Percentiles rank a stretch among this genome's conserved stretches.
Evolutionary conservation across 2,329 filamentous ascomycete genomes (phyloP).

Genomic region (Microascus cirrosus): DNA sequence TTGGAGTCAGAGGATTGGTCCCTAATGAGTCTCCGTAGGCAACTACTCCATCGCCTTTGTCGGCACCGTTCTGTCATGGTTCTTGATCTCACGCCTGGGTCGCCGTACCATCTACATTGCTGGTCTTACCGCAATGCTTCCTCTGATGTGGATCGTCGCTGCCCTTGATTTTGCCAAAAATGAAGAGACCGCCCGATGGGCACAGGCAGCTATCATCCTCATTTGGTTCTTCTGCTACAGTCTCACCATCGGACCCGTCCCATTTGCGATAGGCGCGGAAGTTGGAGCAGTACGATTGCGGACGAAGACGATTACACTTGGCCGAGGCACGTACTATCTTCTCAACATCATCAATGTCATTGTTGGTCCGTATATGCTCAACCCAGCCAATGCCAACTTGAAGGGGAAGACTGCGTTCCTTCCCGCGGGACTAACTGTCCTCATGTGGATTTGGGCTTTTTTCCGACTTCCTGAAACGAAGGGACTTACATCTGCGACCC

Average conservation of each 20-base stretch:
- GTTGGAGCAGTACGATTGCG: conserved; percentile 57
- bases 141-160: background rate
- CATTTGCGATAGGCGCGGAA: conserved; percentile 80
- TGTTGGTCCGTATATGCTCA: conserved; percentile 21
- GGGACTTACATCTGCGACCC: conserved; percentile 19
- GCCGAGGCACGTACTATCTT: background rate
- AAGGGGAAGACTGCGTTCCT: conserved; percentile 27
- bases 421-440: conserved; percentile 28
- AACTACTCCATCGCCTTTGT: conserved; percentile 25
- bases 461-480: conserved; percentile 43
- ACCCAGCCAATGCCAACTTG: conserved; percentile 23
- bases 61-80: conserved; percentile 32
- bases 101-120: conserved; percentile 30
- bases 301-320: conserved; percentile 48
- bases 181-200: background rate
- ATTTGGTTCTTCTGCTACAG: background rate
- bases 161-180: conserved; percentile 6
- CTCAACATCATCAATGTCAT: conserved; percentile 12
- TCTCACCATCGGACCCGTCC: conserved; percentile 39
- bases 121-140: conserved; percentile 25
- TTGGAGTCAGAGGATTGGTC: too few species aligned
- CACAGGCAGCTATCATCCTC: background rate
- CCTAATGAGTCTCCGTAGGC: too few species aligned
- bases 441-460: conserved; percentile 33
- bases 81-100: conserved; percentile 27